A percentile compares a stretch with the other conserved stretches of the same genome.
These are phyloP conservation scores for Westerdykella ornata DNA, from an alignment of 2,329 filamentous ascomycete species.

Conservation along the genomic window DNA sequence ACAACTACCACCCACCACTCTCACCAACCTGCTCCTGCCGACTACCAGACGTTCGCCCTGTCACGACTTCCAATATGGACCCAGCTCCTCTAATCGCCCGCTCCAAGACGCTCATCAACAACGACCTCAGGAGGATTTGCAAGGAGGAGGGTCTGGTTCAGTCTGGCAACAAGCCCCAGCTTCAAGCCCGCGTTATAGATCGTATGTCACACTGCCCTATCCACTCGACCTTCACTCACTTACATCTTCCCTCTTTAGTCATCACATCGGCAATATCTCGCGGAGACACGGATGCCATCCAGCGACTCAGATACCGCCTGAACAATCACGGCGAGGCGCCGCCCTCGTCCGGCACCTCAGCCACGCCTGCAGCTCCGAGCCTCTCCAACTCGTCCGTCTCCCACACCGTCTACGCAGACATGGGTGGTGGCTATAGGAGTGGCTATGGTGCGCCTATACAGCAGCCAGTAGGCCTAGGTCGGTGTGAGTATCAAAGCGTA, in stretches of 20 bases:
- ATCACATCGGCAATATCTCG: slow-evolving; percentile 30
- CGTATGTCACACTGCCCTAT: slow-evolving; percentile 52
- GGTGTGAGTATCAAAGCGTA: too few relatives aligned
- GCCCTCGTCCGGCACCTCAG: slow-evolving; percentile 7
- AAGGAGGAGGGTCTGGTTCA: slow-evolving; percentile 60
- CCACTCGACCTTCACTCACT: background rate
- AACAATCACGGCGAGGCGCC: slow-evolving; percentile 37
- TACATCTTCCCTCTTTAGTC: slow-evolving; percentile 24
- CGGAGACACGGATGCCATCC: slow-evolving; percentile 33
- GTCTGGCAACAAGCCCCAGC: slow-evolving; percentile 75
- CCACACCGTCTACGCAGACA: slow-evolving; percentile 5
- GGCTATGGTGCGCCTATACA: background rate
- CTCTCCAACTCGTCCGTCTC: slow-evolving; percentile 14
- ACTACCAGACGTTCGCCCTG: slow-evolving; percentile 16
- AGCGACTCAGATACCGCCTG: slow-evolving; percentile 37
- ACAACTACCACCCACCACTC: too few relatives aligned
- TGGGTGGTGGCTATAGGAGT: background rate
- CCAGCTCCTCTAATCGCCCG: slow-evolving; percentile 36
- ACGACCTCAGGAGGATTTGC: slow-evolving; percentile 70
- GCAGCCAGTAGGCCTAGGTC: background rate
- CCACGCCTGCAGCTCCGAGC: background rate
- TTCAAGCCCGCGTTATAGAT: slow-evolving; percentile 70
- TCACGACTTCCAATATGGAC: slow-evolving; percentile 33
- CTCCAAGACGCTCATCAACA: slow-evolving; percentile 53
- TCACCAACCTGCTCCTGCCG: background rate